Evolutionary conservation across 371 early-diverging fungal species (phyloP).

Genomic region (Mortierella sp.): DNA sequence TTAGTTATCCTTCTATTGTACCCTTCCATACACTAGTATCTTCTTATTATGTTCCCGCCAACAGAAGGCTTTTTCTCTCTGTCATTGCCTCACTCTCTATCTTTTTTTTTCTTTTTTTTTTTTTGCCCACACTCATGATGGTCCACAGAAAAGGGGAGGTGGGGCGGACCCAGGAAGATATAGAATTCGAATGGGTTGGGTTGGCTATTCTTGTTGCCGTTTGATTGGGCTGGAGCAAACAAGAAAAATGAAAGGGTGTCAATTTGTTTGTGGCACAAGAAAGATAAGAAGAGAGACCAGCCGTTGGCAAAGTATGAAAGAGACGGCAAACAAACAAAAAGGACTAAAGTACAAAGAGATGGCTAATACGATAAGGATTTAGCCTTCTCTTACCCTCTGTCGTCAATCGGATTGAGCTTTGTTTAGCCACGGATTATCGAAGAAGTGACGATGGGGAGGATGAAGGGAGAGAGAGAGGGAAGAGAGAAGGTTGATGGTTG

Average conservation of each 20-base stretch:
- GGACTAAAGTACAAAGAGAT: not conserved
- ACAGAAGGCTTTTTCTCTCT: no score
- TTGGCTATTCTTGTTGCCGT: not conserved
- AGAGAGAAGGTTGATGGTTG: no score
- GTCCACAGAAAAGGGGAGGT: no score
- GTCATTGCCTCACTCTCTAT: not conserved
- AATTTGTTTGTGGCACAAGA: not conserved
- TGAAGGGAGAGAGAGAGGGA: no score
- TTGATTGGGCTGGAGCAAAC: not conserved
- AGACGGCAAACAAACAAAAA: not conserved
- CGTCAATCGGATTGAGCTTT: constrained; percentile 2
- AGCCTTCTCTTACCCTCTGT: not conserved
- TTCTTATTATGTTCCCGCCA: not conserved
- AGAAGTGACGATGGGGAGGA: not conserved
- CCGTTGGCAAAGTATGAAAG: not conserved
- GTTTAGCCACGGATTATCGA: no score
- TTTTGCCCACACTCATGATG: not conserved
- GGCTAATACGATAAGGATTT: not conserved
- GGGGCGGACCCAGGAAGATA: not conserved
- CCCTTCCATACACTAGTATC: not conserved
- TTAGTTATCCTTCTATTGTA: not conserved
- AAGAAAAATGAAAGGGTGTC: not conserved
- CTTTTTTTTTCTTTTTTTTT: not conserved
- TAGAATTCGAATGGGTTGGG: not conserved
- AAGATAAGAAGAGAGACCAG: not conserved